Percentiles rank a stretch among this genome's conserved stretches.
phyloP scores from a whole-genome alignment of 208 protist genomes.

The Acanthamoeba royreba region DNA sequence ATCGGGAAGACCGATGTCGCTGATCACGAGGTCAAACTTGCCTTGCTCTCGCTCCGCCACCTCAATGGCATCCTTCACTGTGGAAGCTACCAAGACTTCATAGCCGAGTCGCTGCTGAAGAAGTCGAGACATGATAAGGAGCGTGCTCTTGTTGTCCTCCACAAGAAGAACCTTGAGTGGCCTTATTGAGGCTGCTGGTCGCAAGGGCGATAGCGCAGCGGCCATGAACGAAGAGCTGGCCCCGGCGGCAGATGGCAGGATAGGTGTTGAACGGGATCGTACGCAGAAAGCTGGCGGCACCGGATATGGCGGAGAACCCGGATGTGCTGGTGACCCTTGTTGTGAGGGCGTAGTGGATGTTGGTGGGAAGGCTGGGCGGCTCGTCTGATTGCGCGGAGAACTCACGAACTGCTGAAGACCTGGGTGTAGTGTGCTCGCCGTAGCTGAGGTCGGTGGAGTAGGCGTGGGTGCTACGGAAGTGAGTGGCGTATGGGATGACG shows the following conservation, averaged over 20 bases:
- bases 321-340: not conserved
- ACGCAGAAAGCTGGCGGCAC: not conserved
- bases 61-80: not conserved
- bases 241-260: not conserved
- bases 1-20: slow-evolving; percentile 43
- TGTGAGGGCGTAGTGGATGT: not conserved
- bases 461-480: not conserved
- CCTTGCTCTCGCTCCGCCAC: slow-evolving; percentile 24
- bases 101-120: not conserved
- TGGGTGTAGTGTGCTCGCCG: not conserved
- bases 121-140: not conserved
- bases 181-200: not conserved
- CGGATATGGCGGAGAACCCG: not conserved
- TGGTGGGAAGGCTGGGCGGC: not conserved
- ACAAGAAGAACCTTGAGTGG: not conserved
- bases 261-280: not conserved
- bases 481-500: not conserved
- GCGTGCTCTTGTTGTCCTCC: slow-evolving; percentile 16
- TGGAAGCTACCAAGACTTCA: not conserved
- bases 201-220: not conserved
- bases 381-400: not conserved
- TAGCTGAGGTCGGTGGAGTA: not conserved
- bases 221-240: not conserved
- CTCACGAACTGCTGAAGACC: not conserved
- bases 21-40: slow-evolving; percentile 42